Conservation (phyloP, 768 basidiomycete genomes). For the Rhodotorula diobovata region DNA sequence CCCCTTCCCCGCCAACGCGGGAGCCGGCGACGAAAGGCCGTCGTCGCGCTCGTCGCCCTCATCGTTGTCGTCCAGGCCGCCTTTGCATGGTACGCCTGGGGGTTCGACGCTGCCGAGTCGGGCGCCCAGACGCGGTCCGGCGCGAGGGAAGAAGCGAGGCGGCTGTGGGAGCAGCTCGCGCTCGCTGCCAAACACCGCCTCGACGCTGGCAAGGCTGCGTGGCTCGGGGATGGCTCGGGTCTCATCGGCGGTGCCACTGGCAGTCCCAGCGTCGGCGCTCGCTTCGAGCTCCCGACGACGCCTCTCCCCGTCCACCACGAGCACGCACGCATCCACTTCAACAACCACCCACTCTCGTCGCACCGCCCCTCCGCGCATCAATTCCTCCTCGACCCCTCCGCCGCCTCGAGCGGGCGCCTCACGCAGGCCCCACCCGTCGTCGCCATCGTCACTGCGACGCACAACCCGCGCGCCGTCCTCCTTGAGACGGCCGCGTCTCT, state of each 20-base stretch:
- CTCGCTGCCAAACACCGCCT: no score
- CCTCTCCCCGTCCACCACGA: constrained; percentile 34
- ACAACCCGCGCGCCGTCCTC: constrained; percentile 33
- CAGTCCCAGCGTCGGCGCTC: neutral
- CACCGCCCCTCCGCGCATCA: constrained; percentile 30
- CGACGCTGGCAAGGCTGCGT: neutral
- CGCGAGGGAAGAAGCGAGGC: no score
- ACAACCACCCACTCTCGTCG: constrained; percentile 31
- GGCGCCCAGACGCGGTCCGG: no score
- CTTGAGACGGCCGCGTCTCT: constrained; percentile 27
- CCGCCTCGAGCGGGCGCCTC: constrained; percentile 7
- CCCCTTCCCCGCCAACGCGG: no score
- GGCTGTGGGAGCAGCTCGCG: no score
- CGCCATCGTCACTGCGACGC: constrained; percentile 34
- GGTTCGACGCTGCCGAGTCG: no score
- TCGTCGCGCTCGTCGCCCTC: no score
- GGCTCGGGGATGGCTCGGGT: neutral
- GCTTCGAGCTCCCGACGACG: constrained; percentile 18
- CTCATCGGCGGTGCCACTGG: no score
- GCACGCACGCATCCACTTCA: constrained; percentile 27
- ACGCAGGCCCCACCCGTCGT: constrained; percentile 23
- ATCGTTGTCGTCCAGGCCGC: constrained; percentile 16
- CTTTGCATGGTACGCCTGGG: constrained; percentile 10
- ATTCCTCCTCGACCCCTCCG: constrained; percentile 29
- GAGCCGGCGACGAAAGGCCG: no score